Evolutionary conservation across 805 yeast species (phyloP), one percentile per base, ranked within the genome.

Genomic region (Metahyphopichia silvanorum): DNA sequence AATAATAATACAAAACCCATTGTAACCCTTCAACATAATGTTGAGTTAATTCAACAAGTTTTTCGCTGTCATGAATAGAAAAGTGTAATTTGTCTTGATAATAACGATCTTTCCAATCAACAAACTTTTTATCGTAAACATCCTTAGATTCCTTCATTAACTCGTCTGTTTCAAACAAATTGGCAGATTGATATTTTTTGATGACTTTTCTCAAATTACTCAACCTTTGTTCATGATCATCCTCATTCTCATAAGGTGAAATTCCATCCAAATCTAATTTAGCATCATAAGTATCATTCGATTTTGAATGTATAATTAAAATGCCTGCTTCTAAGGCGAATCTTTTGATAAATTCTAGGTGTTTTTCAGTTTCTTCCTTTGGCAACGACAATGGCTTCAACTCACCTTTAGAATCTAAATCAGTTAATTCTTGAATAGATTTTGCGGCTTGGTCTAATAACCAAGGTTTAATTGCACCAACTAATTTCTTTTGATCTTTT

Each of bases 1-100:
- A 91, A 60, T 91, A 91, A 63, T 91, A 91, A 51, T 74, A 79
- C 57, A 93, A 66, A 10, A 93, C 98, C 98, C 98, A 91, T 62
- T 91, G 98, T 41, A 91, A 69, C 43, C 98, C 98, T 59, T 89
- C 96, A 25, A 93, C 69, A 53, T 89, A 93, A 52, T 86, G 88
- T 44, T 78, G 77, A 6, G 94, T 74, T 42, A 87, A 55, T 7
- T 76, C 79, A n/a, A 55, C 57, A 43, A 89, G 60, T 37, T 75
- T 58, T 1, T 76, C 82, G 16, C 71, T 74, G 43, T 82, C 82
- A 21, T 76, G 57, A 34, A 79, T 68, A 4, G 81, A 69, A 41
- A 86, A 86, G 2, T 76, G 77, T 39, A 93, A 67, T 53, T 93
- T 93, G n/a, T 77, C 76, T 39, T 76, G 73, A 58, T 93, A 93